A percentile compares a stretch with the other conserved stretches of the same genome.
Conservation (phyloP, 192 early-diverging fungal species). For the Paraglomus brasilianum region DNA sequence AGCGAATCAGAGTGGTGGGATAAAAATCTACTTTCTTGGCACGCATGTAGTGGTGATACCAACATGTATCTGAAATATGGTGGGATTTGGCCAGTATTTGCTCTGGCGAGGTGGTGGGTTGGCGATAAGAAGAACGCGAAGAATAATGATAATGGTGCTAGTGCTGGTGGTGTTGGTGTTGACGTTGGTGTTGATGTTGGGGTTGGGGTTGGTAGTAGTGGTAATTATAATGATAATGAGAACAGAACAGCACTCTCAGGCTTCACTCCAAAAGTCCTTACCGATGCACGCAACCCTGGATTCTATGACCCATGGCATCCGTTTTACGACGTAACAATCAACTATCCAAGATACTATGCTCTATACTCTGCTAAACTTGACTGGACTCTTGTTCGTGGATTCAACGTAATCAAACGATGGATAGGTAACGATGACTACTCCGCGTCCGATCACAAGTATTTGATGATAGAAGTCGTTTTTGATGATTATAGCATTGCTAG, state of each 20-base stretch:
- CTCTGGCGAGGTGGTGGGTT: no score
- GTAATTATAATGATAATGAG: neutral
- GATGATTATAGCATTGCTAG: slow-evolving; percentile 19
- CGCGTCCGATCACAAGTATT: slow-evolving; percentile 70
- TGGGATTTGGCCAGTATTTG: slow-evolving; percentile 28
- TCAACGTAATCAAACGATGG: slow-evolving; percentile 48
- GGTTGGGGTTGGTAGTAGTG: neutral
- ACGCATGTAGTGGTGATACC: slow-evolving; percentile 41
- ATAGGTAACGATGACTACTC: slow-evolving; percentile 66
- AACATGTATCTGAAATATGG: slow-evolving; percentile 41
- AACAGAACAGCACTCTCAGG: slow-evolving; percentile 35
- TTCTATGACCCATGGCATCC: slow-evolving; percentile 74
- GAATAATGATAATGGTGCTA: neutral
- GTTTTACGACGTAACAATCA: slow-evolving; percentile 60
- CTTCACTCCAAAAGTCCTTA: slow-evolving; percentile 43
- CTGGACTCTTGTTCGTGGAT: slow-evolving; percentile 63
- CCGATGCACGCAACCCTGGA: slow-evolving; percentile 64
- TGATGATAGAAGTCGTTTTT: slow-evolving; percentile 56
- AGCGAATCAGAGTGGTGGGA: slow-evolving; percentile 74
- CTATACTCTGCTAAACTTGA: slow-evolving; percentile 71
- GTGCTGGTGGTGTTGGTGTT: neutral
- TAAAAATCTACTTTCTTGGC: slow-evolving; percentile 56
- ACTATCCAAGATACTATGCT: slow-evolving; percentile 61
- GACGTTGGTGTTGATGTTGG: neutral
- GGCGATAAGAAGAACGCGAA: neutral